Conservation (phyloP, 345 rosid species). For the Erodium maritimum region DNA sequence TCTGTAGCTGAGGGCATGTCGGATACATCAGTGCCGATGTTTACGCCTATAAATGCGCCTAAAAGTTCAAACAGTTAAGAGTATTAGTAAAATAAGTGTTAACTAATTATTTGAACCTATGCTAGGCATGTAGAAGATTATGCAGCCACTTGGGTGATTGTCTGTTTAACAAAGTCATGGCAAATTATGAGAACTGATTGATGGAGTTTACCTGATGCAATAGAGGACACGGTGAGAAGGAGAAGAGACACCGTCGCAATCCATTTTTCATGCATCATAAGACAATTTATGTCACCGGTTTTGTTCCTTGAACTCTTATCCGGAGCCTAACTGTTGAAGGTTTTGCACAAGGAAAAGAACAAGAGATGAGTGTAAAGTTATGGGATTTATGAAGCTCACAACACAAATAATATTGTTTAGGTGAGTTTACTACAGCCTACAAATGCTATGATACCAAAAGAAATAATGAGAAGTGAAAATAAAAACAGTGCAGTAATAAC, state of each 20-base stretch:
- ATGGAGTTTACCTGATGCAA: constrained; percentile 37
- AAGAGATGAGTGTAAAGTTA: neutral
- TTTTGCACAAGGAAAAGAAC: neutral
- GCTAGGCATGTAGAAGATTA: too few species aligned
- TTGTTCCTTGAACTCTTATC: neutral
- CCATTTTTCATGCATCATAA: constrained; percentile 46
- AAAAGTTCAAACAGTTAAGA: constrained; percentile 7
- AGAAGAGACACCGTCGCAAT: constrained; percentile 31
- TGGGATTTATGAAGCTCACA: too few species aligned
- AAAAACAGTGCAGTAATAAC: too few species aligned
- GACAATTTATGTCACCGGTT: neutral
- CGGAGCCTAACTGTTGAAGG: neutral
- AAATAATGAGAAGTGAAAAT: too few species aligned
- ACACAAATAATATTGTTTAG: too few species aligned
- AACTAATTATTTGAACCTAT: neutral
- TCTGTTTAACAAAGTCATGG: neutral
- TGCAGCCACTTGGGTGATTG: too few species aligned
- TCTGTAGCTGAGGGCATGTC: constrained; percentile 65
- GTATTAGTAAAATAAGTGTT: constrained; percentile 2
- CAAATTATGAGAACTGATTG: neutral
- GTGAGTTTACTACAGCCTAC: too few species aligned
- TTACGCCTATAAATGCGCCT: constrained; percentile 81
- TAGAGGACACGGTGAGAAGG: constrained; percentile 24
- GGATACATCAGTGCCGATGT: constrained; percentile 77
- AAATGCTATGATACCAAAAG: too few species aligned